Evolutionary conservation across 2,329 filamentous ascomycete species (phyloP).

Genomic region (Kalaharituber pfeilii): DNA sequence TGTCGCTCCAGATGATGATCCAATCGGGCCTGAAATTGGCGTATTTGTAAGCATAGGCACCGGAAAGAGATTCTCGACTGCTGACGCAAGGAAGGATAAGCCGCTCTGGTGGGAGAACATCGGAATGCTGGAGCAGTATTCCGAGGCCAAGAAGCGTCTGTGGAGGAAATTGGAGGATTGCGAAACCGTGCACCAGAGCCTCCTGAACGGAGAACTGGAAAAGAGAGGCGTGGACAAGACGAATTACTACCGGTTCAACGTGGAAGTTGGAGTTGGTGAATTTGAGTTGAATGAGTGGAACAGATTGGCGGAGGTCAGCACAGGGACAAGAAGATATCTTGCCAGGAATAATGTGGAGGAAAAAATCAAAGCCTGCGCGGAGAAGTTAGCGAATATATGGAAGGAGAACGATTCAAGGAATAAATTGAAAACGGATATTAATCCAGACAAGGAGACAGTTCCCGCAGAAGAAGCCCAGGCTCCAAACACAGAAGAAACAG

Average conservation of each 20-base stretch:
- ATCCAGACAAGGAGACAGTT: too few relatives aligned
- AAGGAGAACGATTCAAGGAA: conserved; percentile 40
- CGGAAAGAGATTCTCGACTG: conserved; percentile 60
- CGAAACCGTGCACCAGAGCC: conserved; percentile 62
- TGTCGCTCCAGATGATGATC: conserved; percentile 68
- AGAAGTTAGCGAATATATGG: conserved; percentile 69
- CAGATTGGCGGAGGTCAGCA: conserved; percentile 85
- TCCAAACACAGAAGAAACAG: too few relatives aligned
- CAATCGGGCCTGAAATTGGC: conserved; percentile 53
- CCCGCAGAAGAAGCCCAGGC: too few relatives aligned
- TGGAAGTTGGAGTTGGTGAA: conserved; percentile 87
- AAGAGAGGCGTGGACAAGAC: conserved; percentile 68
- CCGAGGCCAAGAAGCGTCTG: conserved; percentile 67
- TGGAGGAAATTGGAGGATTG: conserved; percentile 91
- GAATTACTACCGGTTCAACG: conserved; percentile 91
- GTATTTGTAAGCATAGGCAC: conserved; percentile 92
- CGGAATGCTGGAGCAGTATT: conserved; percentile 37
- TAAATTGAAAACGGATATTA: neutral
- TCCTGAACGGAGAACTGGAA: conserved; percentile 5
- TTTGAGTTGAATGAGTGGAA: conserved; percentile 99
- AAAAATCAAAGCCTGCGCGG: conserved; percentile 58
- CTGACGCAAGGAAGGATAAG: conserved; percentile 47
- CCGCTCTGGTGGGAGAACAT: conserved; percentile 22
- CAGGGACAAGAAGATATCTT: conserved; percentile 71
- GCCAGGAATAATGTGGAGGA: conserved; percentile 52